Conservation (phyloP, 768 basidiomycete genomes). For the Serendipita vermifera region DNA sequence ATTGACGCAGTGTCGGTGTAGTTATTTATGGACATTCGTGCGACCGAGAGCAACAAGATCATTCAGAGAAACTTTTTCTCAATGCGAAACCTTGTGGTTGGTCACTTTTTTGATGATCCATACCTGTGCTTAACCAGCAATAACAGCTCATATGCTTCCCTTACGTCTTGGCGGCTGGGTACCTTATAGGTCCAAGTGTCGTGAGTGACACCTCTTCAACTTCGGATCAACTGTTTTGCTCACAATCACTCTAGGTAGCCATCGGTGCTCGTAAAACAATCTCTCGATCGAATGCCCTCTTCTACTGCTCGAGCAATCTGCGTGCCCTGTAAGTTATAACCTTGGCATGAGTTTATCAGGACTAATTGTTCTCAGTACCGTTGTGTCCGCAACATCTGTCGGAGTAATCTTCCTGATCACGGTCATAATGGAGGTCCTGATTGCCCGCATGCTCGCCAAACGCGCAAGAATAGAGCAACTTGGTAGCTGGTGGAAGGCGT, state of each 20-base stretch:
- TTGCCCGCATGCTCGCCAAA: background rate
- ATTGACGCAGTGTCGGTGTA: background rate
- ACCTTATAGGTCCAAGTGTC: conserved; percentile 2
- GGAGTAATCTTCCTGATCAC: conserved; percentile 3
- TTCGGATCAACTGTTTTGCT: no score
- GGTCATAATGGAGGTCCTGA: conserved; percentile 1
- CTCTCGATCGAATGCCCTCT: background rate
- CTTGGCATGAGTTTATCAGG: background rate
- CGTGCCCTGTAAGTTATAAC: background rate
- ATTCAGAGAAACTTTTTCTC: conserved; percentile 1
- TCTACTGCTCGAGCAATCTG: conserved; percentile 8
- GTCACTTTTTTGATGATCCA: background rate
- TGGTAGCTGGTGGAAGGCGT: background rate
- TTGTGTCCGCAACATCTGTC: conserved; percentile 2
- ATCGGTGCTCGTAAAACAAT: conserved; percentile 2
- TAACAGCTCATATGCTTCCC: background rate
- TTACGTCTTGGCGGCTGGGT: background rate
- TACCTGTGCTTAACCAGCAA: background rate
- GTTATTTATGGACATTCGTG: background rate
- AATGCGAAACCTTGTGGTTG: background rate
- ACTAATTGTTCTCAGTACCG: no score
- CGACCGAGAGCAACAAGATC: background rate
- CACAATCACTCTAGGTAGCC: background rate
- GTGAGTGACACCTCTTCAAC: no score
- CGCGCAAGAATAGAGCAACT: background rate